Evolutionary conservation across 1,139 yeast genomes (phyloP).

Genomic region (Suhomyces atakaporum): DNA sequence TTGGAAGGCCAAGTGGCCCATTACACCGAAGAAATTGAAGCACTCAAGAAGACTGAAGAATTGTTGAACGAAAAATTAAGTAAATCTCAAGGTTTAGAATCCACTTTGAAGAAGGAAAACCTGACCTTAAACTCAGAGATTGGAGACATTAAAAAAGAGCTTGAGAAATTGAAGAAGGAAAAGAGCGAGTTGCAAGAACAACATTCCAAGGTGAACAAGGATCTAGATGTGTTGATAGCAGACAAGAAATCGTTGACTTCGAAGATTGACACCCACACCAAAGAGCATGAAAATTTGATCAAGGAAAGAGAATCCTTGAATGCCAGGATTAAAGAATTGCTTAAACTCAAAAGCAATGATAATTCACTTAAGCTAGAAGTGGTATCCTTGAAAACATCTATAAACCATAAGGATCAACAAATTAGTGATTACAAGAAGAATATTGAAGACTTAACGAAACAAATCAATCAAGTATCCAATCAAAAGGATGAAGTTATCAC

Average conservation of each 20-base stretch:
- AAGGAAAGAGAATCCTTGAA: constrained; percentile 31
- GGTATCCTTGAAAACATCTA: constrained; percentile 39
- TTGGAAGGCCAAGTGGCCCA: constrained; percentile 12
- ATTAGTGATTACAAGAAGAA: constrained; percentile 45
- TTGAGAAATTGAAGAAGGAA: constrained; percentile 12
- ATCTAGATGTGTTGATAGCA: constrained; percentile 22
- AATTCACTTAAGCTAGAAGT: constrained; percentile 46
- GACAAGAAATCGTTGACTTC: constrained; percentile 13
- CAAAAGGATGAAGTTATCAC: constrained; percentile 30
- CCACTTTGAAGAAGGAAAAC: constrained; percentile 1
- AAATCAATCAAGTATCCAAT: constrained; percentile 14
- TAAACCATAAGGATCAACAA: constrained; percentile 51
- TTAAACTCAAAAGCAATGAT: constrained; percentile 38
- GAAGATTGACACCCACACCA: constrained; percentile 15
- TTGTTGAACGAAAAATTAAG: constrained; percentile 1
- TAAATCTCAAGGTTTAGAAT: background rate
- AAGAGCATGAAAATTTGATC: constrained; percentile 26
- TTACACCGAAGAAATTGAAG: constrained; percentile 6
- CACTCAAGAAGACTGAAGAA: constrained; percentile 2
- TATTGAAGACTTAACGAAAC: constrained; percentile 38
- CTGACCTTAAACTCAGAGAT: constrained; percentile 4
- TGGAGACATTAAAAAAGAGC: constrained; percentile 7
- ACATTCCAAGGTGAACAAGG: constrained; percentile 17
- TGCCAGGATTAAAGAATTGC: constrained; percentile 32
- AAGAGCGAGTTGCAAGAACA: constrained; percentile 13